Base-by-base conservation (phyloP, 2,329 filamentous ascomycete species). In the Simplicillium aogashimaense region DNA sequence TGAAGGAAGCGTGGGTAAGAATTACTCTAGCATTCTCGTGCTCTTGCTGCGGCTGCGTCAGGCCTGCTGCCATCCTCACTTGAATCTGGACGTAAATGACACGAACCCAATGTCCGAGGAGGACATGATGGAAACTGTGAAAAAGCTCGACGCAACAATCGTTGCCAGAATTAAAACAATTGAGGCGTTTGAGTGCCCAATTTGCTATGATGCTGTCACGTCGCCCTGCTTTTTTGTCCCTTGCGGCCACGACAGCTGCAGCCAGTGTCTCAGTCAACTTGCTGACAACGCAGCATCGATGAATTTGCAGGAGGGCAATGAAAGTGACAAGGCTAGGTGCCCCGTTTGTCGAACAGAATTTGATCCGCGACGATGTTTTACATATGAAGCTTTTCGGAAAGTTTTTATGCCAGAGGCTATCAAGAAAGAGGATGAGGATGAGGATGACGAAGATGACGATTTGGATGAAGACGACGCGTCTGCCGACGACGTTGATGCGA, bases 41-140 rank as follows among this genome's bases (percentile, higher is more conserved):
- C 68, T 95, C 14, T 69, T 95, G 7, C 74, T 95, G 8, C 81
- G 89, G 16, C 73, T 95, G 50, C 79, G 89, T 7, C 88, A 95
- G 59, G 78, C 86, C 49, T 73, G 67, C 51, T 61, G 64, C 48
- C 48, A 59, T 35, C 51, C 54, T 5, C 51, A 52, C 41, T 46
- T 59, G 8, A 57, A 54, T 37, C 40, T 56, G 2, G 56, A 57
- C 43, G 55, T 60, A 50, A 48, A 63, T 54, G 50, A 66, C 52
- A 47, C 54, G 45, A 14, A 62, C 33, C 61, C 64, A 4, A 63
- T 66, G 16, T 70, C 50, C 4, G 52, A 51, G 29, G 56, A 58
- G 6, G 68, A 79, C 20, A 72, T 86, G 54, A 53, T 77, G 12
- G 67, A 70, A 2, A 69, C 86, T 15, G 85, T 86, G 2, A 73